A percentile compares a stretch with the other conserved stretches of the same genome.
These are phyloP conservation scores for Sextonia rubra DNA, from an alignment of 164 flowering plant species.

Conservation along the genomic window DNA sequence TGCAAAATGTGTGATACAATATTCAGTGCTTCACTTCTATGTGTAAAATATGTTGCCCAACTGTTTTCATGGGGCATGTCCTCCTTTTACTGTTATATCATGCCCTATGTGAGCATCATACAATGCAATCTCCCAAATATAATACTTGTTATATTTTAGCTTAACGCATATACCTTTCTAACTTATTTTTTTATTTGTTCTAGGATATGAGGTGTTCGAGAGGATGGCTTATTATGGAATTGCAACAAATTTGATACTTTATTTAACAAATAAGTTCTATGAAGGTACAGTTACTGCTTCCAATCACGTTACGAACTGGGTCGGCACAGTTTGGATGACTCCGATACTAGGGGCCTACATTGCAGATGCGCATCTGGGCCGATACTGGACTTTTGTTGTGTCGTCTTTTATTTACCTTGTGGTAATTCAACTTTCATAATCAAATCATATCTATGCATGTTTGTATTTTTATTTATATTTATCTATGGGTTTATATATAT, in stretches of 20 bases:
- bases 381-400: conserved; percentile 61
- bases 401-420: conserved; percentile 44
- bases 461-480: too few species aligned
- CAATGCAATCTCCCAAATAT: too few species aligned
- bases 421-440: conserved; percentile 28
- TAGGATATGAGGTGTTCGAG: conserved; percentile 67
- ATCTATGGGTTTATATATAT: too few species aligned
- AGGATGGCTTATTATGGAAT: conserved; percentile 77
- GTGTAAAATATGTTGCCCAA: too few species aligned
- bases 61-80: too few species aligned
- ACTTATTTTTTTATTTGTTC: not conserved
- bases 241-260: conserved; percentile 53
- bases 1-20: too few species aligned
- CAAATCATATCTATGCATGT: not conserved
- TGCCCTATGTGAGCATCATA: too few species aligned
- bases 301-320: conserved; percentile 63
- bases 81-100: too few species aligned
- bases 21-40: too few species aligned
- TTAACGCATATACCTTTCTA: not conserved
- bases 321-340: conserved; percentile 59
- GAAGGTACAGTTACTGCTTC: conserved; percentile 60
- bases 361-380: conserved; percentile 65
- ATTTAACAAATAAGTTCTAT: conserved; percentile 46
- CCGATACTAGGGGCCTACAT: conserved; percentile 69
- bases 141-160: not conserved